phyloP scores from a whole-genome alignment of 2,329 filamentous ascomycete species.

The Orbilia quercus region DNA sequence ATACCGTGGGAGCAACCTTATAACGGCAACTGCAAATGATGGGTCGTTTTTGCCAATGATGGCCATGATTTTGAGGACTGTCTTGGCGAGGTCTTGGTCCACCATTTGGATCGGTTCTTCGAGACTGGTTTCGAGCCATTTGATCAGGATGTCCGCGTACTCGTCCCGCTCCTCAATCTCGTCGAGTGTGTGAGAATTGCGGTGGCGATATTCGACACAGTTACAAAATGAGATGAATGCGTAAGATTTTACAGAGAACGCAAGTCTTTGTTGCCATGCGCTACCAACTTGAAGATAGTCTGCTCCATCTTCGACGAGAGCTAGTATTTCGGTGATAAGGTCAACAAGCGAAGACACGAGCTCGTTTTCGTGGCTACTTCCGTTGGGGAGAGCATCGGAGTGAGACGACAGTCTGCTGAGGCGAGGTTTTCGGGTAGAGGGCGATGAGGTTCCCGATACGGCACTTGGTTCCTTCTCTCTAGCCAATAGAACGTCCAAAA shows the following conservation, averaged over 20 bases:
- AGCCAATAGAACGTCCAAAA: constrained; percentile 79
- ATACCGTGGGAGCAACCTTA: constrained; percentile 82
- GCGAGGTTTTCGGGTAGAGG: constrained; percentile 61
- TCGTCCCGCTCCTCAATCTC: constrained; percentile 51
- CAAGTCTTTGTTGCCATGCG: constrained; percentile 84
- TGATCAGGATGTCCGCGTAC: constrained; percentile 77
- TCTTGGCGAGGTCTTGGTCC: constrained; percentile 78
- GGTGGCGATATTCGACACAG: constrained; percentile 79
- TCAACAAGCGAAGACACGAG: constrained; percentile 72
- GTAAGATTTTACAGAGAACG: constrained; percentile 84
- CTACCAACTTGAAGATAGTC: constrained; percentile 91
- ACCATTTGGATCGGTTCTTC: constrained; percentile 83
- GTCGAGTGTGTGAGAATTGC: constrained; percentile 11
- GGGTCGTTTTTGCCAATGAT: constrained; percentile 81
- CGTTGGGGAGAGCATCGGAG: constrained; percentile 47
- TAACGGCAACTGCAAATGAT: constrained; percentile 77
- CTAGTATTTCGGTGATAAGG: constrained; percentile 83
- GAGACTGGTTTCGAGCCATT: constrained; percentile 86
- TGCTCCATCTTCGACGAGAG: constrained; percentile 84
- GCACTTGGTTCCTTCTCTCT: constrained; percentile 61
- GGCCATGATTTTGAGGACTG: constrained; percentile 83
- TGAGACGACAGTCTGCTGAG: constrained; percentile 45
- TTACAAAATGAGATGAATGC: constrained; percentile 86
- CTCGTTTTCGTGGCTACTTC: constrained; percentile 68
- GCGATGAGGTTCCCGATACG: constrained; percentile 65